These are phyloP conservation scores for Cercospora sp. DNA, from an alignment of 2,329 filamentous ascomycete species.

Conservation along the genomic window DNA sequence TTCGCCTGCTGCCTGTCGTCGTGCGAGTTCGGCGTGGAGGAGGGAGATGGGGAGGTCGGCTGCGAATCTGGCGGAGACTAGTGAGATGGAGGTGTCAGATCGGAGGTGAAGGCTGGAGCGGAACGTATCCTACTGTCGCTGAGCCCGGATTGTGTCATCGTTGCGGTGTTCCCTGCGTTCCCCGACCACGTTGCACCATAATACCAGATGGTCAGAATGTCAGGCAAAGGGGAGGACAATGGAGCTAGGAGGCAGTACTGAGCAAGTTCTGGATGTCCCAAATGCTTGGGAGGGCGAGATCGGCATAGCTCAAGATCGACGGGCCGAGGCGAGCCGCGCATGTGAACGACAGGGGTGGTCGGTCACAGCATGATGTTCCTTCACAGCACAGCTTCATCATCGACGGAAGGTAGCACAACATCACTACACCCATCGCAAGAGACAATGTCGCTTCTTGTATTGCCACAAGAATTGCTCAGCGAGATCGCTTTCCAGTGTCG, in stretches of 20 bases:
- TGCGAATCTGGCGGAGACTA: conserved; percentile 34
- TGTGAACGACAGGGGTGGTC: background rate
- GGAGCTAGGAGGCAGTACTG: background rate
- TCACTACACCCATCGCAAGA: background rate
- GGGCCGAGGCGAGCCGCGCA: conserved; percentile 1
- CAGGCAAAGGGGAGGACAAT: background rate
- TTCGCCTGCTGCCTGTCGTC: conserved; percentile 47
- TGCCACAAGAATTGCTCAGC: background rate
- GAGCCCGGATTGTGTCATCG: conserved; percentile 23
- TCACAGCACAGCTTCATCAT: background rate
- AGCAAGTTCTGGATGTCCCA: conserved; percentile 9
- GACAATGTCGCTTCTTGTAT: background rate
- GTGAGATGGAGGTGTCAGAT: conserved; percentile 17
- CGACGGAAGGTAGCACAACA: background rate
- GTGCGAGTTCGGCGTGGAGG: conserved; percentile 52
- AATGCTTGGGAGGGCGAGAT: background rate
- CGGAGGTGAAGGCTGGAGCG: background rate
- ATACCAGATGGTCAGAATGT: background rate
- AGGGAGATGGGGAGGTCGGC: conserved; percentile 44
- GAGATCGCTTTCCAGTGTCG: background rate
- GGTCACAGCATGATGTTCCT: background rate
- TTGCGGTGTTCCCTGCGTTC: background rate
- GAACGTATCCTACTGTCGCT: conserved; percentile 15
- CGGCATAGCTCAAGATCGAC: background rate
- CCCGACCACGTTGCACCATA: conserved; percentile 3